Base-by-base conservation (phyloP, 73 alveolate genomes). In the Paramecium primaurelia region DNA sequence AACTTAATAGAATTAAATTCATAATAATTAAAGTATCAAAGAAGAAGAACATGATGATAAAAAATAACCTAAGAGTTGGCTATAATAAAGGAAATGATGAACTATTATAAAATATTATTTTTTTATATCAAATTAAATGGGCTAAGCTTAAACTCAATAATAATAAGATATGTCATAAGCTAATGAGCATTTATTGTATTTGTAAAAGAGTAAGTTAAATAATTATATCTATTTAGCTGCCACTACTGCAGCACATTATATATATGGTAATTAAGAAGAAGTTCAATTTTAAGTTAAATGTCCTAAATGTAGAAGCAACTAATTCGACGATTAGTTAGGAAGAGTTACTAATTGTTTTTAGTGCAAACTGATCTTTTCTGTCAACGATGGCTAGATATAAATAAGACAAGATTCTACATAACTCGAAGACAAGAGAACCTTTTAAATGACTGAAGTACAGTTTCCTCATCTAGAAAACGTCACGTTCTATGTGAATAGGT, bases 261-360 rank as follows among this genome's bases (percentile, higher is more conserved):
- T 73, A 6, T 73, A 73, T 34, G 58, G 59, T 0, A 20, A 30
- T 32, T 18, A 34, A 37, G 60, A 73, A 18, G 58, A 73, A 36
- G 87, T 73, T 36, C 18, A 32, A 37, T 80, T 80, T 26, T 0
- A 2, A n/a, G 37, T 44, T 1, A 12, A 25, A 40, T 80, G 91
- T 45, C 91, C 91, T 4, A 80, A 36, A 26, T 80, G 91, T 28
- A 11, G 30, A 20, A 25, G 30, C 18, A 2, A 9, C 16, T 25
- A 80, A 47, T 80, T 80, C 16, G 75, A 80, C 26, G 91, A 80
- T 36, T 28, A 44, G 18, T 80, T 80, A 30, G 91, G 91, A 7
- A 80, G 91, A 32, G 26, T 42, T 2, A 44, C 58, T 6, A 45
- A 80, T 45, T 80, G 91, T 47, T 49, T 18, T 80, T 18, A 49